Percentiles rank a stretch among this genome's conserved stretches.
Conservation (phyloP, 2,329 filamentous ascomycete species). For the Colletotrichum liriopes region DNA sequence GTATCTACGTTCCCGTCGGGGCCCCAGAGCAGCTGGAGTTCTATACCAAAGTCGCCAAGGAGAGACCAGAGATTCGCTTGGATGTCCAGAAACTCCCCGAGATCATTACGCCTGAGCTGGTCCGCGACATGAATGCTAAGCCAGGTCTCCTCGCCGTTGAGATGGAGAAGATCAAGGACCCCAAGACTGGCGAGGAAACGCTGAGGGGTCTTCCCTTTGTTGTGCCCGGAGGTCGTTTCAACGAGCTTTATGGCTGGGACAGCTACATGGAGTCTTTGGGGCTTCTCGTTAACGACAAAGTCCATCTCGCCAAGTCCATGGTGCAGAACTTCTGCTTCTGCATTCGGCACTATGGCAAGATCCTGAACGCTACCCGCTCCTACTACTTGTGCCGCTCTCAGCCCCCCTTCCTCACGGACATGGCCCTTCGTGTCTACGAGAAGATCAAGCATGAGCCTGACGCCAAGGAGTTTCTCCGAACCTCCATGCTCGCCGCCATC, state of each 20-base stretch:
- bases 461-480: slow-evolving; percentile 84
- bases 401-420: slow-evolving; percentile 96
- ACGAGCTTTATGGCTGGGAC: slow-evolving; percentile 98
- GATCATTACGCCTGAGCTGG: slow-evolving; percentile 84
- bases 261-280: slow-evolving; percentile 98
- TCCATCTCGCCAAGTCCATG: slow-evolving; percentile 93
- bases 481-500: slow-evolving; percentile 89
- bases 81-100: slow-evolving; percentile 87
- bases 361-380: slow-evolving; percentile 94
- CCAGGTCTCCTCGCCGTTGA: slow-evolving; percentile 92
- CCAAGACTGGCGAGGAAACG: slow-evolving; percentile 77
- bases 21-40: slow-evolving; percentile 92
- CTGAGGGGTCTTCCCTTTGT: slow-evolving; percentile 91
- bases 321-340: slow-evolving; percentile 98
- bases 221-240: slow-evolving; percentile 97
- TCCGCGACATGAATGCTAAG: slow-evolving; percentile 87
- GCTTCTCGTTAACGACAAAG: slow-evolving; percentile 86
- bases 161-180: slow-evolving; percentile 83
- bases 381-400: slow-evolving; percentile 97
- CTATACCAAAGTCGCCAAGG: slow-evolving; percentile 84
- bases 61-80: slow-evolving; percentile 86
- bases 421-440: slow-evolving; percentile 94
- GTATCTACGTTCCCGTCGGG: slow-evolving; percentile 90
- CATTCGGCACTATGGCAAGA: slow-evolving; percentile 98
- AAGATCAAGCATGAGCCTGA: slow-evolving; percentile 90